Evolutionary conservation across 371 early-diverging fungal genomes (phyloP), one percentile per base, ranked within the genome.

Genomic region (Rhizopus microsporus): DNA sequence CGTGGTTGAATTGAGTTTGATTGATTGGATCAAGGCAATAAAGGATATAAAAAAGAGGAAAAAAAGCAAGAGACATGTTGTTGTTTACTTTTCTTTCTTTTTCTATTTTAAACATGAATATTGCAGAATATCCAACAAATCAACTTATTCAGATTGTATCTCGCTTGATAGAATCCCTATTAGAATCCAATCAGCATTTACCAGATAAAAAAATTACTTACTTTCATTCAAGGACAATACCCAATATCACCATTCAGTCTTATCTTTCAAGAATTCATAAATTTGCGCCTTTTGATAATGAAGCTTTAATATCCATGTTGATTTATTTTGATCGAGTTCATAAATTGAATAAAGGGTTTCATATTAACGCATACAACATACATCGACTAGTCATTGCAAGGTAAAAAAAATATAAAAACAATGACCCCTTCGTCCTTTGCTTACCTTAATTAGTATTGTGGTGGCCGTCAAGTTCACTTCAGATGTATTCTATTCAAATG

Each of bases 291-390:
- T 82, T 92, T 45, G 86, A 86, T 30, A 88, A 86, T 48, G 82
- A 86, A 57, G 84, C 83, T 0, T 74, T 94, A 12, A 64, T 94
- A 6, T 78, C 88, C 5, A 69, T 91, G 3, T 71, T 94, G 10
- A 81, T 94, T n/a, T 94, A 90, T 68, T 81, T 94, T 54, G 93
- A 94, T 65, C 81, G 92, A 15, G 82, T 92, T 40, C 73, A 83
- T 0, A 72, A 71, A 30, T 51, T 71, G 7, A 72, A 75, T 39
- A 49, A 58, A 3, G 54, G 54, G 2, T 67, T 88, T 31, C 77
- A 84, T 37, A 77, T 90, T 52, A 86, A 82, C 62, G 82, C 87
- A 43, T 86, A 73, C 65, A 93, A 89, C 62, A 83, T 93, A 30
- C 93, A 93, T 57, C 83, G 93, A 7, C 63, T 93, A 51, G 67